Percentiles rank a stretch among this genome's conserved stretches.
Evolutionary conservation across 2,329 filamentous ascomycete species (phyloP).

Genomic region (Paraphaeosphaeria sporulosa): DNA sequence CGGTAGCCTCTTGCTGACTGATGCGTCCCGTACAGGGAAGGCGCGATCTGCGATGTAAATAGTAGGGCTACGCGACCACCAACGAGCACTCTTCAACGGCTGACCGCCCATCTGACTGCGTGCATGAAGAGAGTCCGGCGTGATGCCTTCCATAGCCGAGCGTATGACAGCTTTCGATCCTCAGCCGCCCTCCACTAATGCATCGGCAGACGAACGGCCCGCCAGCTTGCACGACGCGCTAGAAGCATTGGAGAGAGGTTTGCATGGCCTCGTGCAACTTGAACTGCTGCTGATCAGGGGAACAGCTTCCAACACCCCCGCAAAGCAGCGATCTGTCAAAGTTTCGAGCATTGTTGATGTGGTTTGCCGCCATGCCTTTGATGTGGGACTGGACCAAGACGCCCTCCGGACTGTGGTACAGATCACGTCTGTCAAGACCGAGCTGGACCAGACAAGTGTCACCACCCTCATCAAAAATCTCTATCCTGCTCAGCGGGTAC

Average conservation of each 20-base stretch:
- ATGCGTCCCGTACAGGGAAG: conserved; percentile 27
- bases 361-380: conserved; percentile 69
- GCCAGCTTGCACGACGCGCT: conserved; percentile 43
- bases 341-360: conserved; percentile 71
- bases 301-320: conserved; percentile 55
- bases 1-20: conserved; percentile 31
- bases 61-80: conserved; percentile 34
- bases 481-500: conserved; percentile 74
- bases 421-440: conserved; percentile 69
- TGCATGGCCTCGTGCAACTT: conserved; percentile 28
- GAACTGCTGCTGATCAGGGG: conserved; percentile 30
- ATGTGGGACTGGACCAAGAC: conserved; percentile 69
- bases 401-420: conserved; percentile 70
- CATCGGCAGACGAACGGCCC: conserved; percentile 36
- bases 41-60: conserved; percentile 37
- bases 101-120: conserved; percentile 33
- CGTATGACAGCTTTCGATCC: conserved; percentile 27
- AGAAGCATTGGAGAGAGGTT: conserved; percentile 46
- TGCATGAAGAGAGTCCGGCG: conserved; percentile 31
- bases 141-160: conserved; percentile 42
- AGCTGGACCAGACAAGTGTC: conserved; percentile 78
- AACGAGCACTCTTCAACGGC: conserved; percentile 22
- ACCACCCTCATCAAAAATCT: conserved; percentile 74
- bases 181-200: conserved; percentile 30
- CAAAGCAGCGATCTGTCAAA: conserved; percentile 70